Conservation (phyloP, 805 yeast genomes). For the Metschnikowia borealis region DNA sequence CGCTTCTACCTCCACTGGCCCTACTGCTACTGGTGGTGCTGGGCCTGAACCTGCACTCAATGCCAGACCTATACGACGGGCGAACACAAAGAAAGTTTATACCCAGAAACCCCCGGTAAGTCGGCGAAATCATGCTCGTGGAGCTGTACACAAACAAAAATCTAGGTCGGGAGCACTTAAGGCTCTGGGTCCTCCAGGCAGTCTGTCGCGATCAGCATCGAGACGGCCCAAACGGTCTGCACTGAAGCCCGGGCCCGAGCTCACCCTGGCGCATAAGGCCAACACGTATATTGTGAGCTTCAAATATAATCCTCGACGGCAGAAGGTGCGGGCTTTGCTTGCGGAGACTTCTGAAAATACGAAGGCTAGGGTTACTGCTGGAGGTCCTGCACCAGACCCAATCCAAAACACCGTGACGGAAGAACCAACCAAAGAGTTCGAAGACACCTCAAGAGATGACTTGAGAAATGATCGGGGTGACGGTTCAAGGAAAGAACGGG, state of each 20-base stretch:
- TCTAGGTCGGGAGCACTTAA: neutral
- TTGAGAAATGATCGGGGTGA: too few relatives aligned
- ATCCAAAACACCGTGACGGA: too few relatives aligned
- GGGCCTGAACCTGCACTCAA: neutral
- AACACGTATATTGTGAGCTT: neutral
- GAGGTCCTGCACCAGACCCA: neutral
- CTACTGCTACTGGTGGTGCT: neutral
- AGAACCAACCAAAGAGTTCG: too few relatives aligned
- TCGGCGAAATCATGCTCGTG: neutral
- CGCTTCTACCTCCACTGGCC: too few relatives aligned
- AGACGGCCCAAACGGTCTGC: neutral
- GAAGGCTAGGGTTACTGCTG: neutral
- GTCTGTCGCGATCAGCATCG: neutral
- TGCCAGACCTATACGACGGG: neutral
- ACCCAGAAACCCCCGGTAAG: neutral
- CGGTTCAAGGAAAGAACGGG: too few relatives aligned
- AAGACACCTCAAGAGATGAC: too few relatives aligned
- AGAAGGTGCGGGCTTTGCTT: neutral
- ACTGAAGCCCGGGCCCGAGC: neutral
- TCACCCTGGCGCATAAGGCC: neutral
- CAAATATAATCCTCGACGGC: neutral
- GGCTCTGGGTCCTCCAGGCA: neutral
- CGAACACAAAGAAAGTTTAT: neutral
- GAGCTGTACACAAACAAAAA: neutral
- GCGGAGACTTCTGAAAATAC: neutral